phyloP scores from a whole-genome alignment of 805 yeast species.

The Maudiozyma saulgeensis region DNA sequence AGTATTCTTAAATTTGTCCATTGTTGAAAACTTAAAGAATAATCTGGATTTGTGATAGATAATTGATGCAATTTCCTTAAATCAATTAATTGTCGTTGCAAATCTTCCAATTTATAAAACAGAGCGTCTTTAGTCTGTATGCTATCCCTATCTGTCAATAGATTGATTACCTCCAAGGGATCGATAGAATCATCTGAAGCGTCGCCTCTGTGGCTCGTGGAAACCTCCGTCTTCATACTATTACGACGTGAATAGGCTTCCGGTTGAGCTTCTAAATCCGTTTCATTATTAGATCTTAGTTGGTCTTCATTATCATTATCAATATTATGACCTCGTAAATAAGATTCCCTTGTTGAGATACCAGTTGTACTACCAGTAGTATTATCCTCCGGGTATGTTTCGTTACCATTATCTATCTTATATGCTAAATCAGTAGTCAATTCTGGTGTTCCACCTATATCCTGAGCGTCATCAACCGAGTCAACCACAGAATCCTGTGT shows the following conservation, averaged over 20 bases:
- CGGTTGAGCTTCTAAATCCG: neutral
- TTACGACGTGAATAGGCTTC: neutral
- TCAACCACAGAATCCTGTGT: neutral
- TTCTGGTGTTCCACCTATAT: conserved; percentile 2
- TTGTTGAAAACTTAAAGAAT: conserved; percentile 15
- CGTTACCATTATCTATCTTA: neutral
- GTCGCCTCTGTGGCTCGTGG: neutral
- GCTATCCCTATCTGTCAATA: neutral
- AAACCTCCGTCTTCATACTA: neutral
- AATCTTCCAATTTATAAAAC: conserved; percentile 4
- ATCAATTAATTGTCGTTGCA: conserved; percentile 10
- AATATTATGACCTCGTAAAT: too few relatives aligned
- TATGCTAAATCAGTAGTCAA: neutral
- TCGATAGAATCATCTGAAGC: neutral
- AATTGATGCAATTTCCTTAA: conserved; percentile 15
- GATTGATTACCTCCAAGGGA: neutral
- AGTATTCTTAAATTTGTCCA: conserved; percentile 16
- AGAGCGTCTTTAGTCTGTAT: neutral
- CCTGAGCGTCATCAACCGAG: conserved; percentile 4
- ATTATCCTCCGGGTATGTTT: neutral
- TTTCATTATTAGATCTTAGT: neutral
- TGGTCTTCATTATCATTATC: too few relatives aligned
- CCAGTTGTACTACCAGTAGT: neutral
- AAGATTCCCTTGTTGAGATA: neutral
- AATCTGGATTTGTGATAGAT: conserved; percentile 11